phyloP scores from a whole-genome alignment of 2,329 filamentous ascomycete genomes.

The Piedraia hortae region DNA sequence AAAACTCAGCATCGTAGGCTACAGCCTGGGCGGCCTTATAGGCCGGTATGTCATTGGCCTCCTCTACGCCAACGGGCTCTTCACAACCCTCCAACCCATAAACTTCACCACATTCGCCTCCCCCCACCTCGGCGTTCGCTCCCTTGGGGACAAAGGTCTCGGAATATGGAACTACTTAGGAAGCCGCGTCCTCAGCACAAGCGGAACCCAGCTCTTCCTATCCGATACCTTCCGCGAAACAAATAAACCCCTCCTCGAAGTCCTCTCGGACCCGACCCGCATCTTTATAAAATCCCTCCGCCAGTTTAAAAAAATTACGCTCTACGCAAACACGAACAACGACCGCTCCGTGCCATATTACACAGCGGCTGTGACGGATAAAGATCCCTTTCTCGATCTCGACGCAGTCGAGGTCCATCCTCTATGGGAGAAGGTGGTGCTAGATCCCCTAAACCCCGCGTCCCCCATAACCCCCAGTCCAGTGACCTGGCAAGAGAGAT shows the following conservation, averaged over 20 bases:
- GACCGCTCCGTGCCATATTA: conserved; percentile 62
- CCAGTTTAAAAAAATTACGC: conserved; percentile 44
- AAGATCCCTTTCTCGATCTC: conserved; percentile 46
- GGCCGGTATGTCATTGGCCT: conserved; percentile 67
- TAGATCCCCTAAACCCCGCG: conserved; percentile 39
- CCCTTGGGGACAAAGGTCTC: conserved; percentile 17
- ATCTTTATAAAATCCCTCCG: conserved; percentile 62
- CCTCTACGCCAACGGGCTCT: conserved; percentile 50
- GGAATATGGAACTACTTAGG: conserved; percentile 56
- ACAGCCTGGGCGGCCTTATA: conserved; percentile 69
- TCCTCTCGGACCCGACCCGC: conserved; percentile 58
- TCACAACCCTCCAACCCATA: conserved; percentile 55
- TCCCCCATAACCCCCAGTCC: conserved; percentile 12
- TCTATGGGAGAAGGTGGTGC: conserved; percentile 41
- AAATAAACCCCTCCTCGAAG: conserved; percentile 46
- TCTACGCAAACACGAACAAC: conserved; percentile 73
- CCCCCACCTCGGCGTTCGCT: conserved; percentile 33
- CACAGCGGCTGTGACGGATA: conserved; percentile 50
- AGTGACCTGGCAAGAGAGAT: conserved; percentile 7
- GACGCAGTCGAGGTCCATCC: conserved; percentile 45
- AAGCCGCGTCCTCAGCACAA: conserved; percentile 51
- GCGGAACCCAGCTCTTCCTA: conserved; percentile 64
- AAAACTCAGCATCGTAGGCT: conserved; percentile 68
- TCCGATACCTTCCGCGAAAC: conserved; percentile 69
- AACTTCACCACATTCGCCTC: conserved; percentile 88